A percentile compares a stretch with the other conserved stretches of the same genome.
Evolutionary conservation across 2,329 filamentous ascomycete species (phyloP).

Genomic region (Clathrospora elynae): DNA sequence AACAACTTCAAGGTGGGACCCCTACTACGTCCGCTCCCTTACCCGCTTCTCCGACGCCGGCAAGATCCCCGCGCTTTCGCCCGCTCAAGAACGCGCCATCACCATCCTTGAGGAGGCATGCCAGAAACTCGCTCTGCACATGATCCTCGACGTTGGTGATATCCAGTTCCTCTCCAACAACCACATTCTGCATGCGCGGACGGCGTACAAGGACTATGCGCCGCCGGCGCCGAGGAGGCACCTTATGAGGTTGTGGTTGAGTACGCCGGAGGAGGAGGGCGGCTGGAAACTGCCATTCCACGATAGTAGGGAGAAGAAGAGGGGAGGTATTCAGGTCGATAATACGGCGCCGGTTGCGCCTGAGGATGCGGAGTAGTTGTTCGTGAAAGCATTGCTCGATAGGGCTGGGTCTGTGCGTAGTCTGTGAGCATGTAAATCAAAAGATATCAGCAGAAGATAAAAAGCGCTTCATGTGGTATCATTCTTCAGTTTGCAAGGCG

Average conservation of each 20-base stretch:
- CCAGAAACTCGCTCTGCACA: slow-evolving; percentile 74
- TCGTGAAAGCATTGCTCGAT: too few relatives aligned
- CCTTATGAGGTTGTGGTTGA: slow-evolving; percentile 82
- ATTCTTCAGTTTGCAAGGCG: slow-evolving; percentile 30
- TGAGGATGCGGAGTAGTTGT: slow-evolving; percentile 78
- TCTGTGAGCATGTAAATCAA: slow-evolving; percentile 3
- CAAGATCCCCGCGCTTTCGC: slow-evolving; percentile 72
- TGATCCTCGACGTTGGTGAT: slow-evolving; percentile 84
- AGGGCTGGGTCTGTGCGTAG: slow-evolving; percentile 5
- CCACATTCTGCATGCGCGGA: slow-evolving; percentile 80
- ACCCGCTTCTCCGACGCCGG: slow-evolving; percentile 74
- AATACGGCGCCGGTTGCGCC: slow-evolving; percentile 75
- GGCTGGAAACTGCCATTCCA: slow-evolving; percentile 85
- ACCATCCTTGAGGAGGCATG: slow-evolving; percentile 77
- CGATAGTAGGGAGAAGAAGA: slow-evolving; percentile 82
- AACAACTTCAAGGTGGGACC: slow-evolving; percentile 67
- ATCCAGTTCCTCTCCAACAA: slow-evolving; percentile 85
- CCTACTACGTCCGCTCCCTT: slow-evolving; percentile 81
- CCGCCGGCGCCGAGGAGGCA: slow-evolving; percentile 74
- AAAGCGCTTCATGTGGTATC: slow-evolving; percentile 33
- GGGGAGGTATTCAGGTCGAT: slow-evolving; percentile 86
- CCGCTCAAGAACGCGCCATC: slow-evolving; percentile 70
- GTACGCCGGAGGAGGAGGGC: slow-evolving; percentile 79
- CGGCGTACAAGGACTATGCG: slow-evolving; percentile 74
- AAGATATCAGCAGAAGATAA: slow-evolving; percentile 9